phyloP scores from a whole-genome alignment of 306 rosid species.

The Casuarina cunninghamiana region DNA sequence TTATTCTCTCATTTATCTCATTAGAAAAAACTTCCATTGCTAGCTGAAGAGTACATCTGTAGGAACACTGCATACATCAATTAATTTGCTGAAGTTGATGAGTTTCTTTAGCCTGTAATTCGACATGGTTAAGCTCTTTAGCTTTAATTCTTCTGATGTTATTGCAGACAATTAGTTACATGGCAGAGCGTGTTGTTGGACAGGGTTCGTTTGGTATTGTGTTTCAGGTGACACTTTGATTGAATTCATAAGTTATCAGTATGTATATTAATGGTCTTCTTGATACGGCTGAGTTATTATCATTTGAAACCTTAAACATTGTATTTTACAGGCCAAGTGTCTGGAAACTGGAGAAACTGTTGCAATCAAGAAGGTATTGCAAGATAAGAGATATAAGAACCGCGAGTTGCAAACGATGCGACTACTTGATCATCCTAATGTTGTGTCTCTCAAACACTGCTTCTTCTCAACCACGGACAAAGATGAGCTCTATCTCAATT shows the following conservation, averaged over 20 bases:
- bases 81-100: not conserved
- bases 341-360: slow-evolving; percentile 68
- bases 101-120: not conserved
- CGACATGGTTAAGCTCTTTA: not conserved
- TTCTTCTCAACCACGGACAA: slow-evolving; percentile 71
- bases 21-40: not conserved
- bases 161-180: slow-evolving; percentile 64
- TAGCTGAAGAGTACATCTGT: not conserved
- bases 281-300: not conserved
- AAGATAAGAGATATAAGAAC: slow-evolving; percentile 70
- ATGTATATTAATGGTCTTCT: not conserved
- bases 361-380: slow-evolving; percentile 68
- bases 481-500: slow-evolving; percentile 71
- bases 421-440: slow-evolving; percentile 74
- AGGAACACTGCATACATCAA: not conserved
- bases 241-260: slow-evolving; percentile 4
- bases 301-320: slow-evolving; percentile 3
- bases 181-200: slow-evolving; percentile 78
- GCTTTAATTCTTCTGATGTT: slow-evolving; percentile 2
- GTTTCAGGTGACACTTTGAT: slow-evolving; percentile 50
- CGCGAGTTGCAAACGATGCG: slow-evolving; percentile 79
- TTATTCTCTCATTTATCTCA: not conserved
- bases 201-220: slow-evolving; percentile 76
- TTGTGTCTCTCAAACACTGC: slow-evolving; percentile 70
- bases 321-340: slow-evolving; percentile 63